Base-by-base conservation (phyloP, 768 basidiomycete species). In the Trametes maxima region DNA sequence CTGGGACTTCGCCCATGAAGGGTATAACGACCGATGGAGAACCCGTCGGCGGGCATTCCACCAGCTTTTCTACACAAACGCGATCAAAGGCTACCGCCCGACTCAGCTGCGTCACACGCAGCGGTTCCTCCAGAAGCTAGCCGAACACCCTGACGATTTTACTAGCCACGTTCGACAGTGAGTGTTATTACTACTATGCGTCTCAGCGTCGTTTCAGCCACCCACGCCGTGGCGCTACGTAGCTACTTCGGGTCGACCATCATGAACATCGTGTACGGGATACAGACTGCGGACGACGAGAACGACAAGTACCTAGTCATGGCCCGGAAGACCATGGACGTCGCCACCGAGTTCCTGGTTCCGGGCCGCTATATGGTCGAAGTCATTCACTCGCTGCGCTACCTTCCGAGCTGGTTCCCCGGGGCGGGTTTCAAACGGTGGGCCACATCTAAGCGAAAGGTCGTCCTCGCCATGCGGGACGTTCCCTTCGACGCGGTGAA, bases 351-450 rank as follows among this genome's bases (percentile, higher is more conserved):
- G 16, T 54, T 55, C 1, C 65, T 73, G 0, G 60, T 73, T 5
- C 77, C 77, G 1, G 81, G 79, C 6, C 60, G 71, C n/a, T 82
- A 76, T 57, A 68, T 82, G 3, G 80, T 85, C 10, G 82, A 84
- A 46, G 40, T 58, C 8, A 43, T 73, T 16, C 70, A 68, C 12
- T 33, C 60, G 16, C 63, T 69, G 36, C 65, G 56, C 17, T 49
- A 64, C 36, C 47, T 70, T 44, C 71, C 69, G 19, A 60, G 54
- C 44, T 72, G 70, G 70, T 57, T 71, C 37, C 70, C 70, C 2
- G 70, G 70, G n/a, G 69, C 67, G n/a, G 55, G 65, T 7, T 72
- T 71, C 50, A 67, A 65, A 36, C 69, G 63, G n/a, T 49, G 63
- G 51, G 70, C 67, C 5, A 52, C 11, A 24, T 56, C 19, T 19